Conservation (phyloP, 2,329 filamentous ascomycete genomes). For the Fusarium protoensiforme region DNA sequence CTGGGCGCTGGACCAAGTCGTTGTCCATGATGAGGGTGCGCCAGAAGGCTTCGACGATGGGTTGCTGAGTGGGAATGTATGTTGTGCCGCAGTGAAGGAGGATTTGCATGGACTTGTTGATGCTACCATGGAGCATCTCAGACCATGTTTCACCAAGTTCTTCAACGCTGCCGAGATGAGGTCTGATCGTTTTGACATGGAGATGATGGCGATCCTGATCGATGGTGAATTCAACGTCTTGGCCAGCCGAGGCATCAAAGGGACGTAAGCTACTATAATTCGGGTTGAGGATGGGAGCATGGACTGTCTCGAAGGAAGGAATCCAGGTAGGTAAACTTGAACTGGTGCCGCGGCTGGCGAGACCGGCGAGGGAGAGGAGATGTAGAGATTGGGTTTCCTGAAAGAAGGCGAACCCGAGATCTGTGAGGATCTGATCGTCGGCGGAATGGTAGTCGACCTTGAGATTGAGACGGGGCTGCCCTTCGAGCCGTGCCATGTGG, state of each 20-base stretch:
- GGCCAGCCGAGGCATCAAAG: conserved; percentile 8
- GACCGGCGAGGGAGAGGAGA: conserved; percentile 34
- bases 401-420: conserved; percentile 20
- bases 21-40: conserved; percentile 41
- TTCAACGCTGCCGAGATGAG: conserved; percentile 32
- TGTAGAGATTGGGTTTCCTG: conserved; percentile 30
- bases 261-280: conserved; percentile 19
- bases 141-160: conserved; percentile 21
- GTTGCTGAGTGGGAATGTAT: conserved; percentile 33
- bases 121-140: conserved; percentile 12
- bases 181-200: conserved; percentile 23
- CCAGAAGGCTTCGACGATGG: conserved; percentile 43
- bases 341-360: conserved; percentile 17
- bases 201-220: conserved; percentile 11
- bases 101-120: conserved; percentile 28
- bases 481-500: conserved; percentile 24
- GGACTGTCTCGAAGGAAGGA: conserved; percentile 34
- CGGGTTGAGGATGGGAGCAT: conserved; percentile 23
- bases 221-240: conserved; percentile 14
- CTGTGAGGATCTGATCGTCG: conserved; percentile 26
- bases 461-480: conserved; percentile 14
- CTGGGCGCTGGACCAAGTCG: conserved; percentile 32
- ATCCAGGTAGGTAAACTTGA: conserved; percentile 32
- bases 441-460: conserved; percentile 32
- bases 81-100: conserved; percentile 35